phyloP scores from a whole-genome alignment of 2,329 filamentous ascomycete species.

The Neonectria punicea region DNA sequence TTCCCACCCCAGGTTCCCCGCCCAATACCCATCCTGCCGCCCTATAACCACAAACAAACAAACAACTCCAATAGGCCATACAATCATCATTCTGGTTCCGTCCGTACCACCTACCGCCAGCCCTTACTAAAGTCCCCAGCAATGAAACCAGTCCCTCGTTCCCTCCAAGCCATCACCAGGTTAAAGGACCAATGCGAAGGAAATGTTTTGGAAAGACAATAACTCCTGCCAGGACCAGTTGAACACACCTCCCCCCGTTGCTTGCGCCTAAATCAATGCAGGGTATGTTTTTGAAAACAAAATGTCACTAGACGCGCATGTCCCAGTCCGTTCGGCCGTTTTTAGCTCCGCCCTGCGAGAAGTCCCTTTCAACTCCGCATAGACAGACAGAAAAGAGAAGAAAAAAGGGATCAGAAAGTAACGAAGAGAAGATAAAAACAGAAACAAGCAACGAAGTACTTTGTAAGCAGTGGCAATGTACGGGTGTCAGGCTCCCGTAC shows the following conservation, averaged over 20 bases:
- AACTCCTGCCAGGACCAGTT: slow-evolving; percentile 31
- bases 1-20: slow-evolving; percentile 28
- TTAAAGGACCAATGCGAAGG: slow-evolving; percentile 19
- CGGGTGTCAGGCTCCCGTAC: slow-evolving; percentile 34
- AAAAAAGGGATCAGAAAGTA: slow-evolving; percentile 25
- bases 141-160: slow-evolving; percentile 17
- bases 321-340: slow-evolving; percentile 29
- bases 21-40: slow-evolving; percentile 23
- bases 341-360: slow-evolving; percentile 19
- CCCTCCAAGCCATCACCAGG: slow-evolving; percentile 1
- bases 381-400: slow-evolving; percentile 20
- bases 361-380: slow-evolving; percentile 34
- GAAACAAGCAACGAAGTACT: slow-evolving; percentile 24
- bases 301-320: slow-evolving; percentile 32
- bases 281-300: slow-evolving; percentile 41
- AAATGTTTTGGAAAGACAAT: slow-evolving; percentile 23
- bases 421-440: slow-evolving; percentile 22
- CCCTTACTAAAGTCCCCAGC: slow-evolving; percentile 2
- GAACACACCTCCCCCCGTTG: slow-evolving; percentile 27
- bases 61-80: slow-evolving; percentile 17
- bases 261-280: slow-evolving; percentile 43
- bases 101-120: slow-evolving; percentile 23
- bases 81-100: slow-evolving; percentile 39
- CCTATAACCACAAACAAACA: slow-evolving; percentile 7
- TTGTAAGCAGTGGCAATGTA: slow-evolving; percentile 24